These are phyloP conservation scores for Phialocephala subalpina DNA, from an alignment of 2,329 filamentous ascomycete species.

Conservation along the genomic window DNA sequence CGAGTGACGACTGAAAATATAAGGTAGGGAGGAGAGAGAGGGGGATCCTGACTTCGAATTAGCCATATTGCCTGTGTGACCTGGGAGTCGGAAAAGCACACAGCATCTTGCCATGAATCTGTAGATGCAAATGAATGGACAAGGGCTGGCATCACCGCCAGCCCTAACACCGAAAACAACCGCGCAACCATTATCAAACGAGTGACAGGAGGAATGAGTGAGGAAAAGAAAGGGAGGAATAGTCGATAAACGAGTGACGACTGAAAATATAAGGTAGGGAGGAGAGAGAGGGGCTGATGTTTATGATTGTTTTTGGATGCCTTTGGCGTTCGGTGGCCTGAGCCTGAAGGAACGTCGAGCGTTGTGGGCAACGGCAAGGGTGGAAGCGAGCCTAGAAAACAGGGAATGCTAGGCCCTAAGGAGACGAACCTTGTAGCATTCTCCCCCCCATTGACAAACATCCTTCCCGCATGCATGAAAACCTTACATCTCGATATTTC, in stretches of 20 bases:
- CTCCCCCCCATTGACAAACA: too few species aligned
- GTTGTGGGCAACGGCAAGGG: too few species aligned
- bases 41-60: constrained; percentile 3
- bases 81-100: not conserved
- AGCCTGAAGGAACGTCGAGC: too few species aligned
- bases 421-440: too few species aligned
- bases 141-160: constrained; percentile 13
- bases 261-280: not conserved
- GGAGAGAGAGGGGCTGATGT: not conserved
- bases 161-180: constrained; percentile 2
- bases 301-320: too few species aligned
- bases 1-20: not conserved
- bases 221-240: not conserved
- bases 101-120: constrained; percentile 1
- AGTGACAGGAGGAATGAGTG: not conserved
- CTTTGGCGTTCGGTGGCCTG: too few species aligned
- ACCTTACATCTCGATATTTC: too few species aligned
- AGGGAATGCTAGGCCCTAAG: too few species aligned
- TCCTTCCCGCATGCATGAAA: too few species aligned
- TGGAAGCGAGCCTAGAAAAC: too few species aligned
- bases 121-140: constrained; percentile 5
- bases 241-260: not conserved
- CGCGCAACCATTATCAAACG: not conserved
- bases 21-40: not conserved
- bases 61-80: not conserved